Conservation (phyloP, 345 rosid genomes). For the Ceriops decandra region DNA sequence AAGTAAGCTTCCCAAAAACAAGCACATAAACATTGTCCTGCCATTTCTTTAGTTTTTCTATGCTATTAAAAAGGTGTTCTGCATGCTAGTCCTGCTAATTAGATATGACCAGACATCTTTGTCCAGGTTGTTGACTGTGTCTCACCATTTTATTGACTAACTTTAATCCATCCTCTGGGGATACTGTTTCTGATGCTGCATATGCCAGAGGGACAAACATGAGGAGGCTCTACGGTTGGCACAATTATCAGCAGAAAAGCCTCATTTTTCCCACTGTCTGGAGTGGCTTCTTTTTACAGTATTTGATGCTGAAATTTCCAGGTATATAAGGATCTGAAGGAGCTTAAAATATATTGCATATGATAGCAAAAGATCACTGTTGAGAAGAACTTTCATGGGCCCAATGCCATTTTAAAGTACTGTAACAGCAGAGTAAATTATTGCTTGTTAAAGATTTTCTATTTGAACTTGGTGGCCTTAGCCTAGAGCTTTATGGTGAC, state of each 20-base stretch:
- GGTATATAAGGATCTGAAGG: constrained; percentile 43
- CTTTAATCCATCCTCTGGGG: background rate
- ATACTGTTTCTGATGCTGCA: constrained; percentile 22
- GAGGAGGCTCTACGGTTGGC: constrained; percentile 85
- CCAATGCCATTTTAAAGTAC: background rate
- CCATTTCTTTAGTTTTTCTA: background rate
- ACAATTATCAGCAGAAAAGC: constrained; percentile 87
- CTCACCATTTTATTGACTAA: background rate
- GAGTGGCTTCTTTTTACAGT: constrained; percentile 99
- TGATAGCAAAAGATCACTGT: constrained; percentile 1
- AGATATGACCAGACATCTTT: background rate
- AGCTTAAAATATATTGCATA: background rate
- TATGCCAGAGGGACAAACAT: constrained; percentile 71
- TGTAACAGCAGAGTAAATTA: background rate
- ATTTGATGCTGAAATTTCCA: constrained; percentile 91
- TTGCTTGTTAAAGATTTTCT: background rate
- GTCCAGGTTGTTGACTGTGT: background rate
- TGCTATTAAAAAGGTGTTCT: background rate
- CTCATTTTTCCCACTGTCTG: constrained; percentile 92
- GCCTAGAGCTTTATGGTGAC: background rate
- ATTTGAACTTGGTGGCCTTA: background rate
- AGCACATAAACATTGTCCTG: background rate
- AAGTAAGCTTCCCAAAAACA: background rate
- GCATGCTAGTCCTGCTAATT: background rate
- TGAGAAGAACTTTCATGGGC: background rate